Base-by-base conservation (phyloP, 2,329 filamentous ascomycete genomes). In the Xylariaceae sp. region DNA sequence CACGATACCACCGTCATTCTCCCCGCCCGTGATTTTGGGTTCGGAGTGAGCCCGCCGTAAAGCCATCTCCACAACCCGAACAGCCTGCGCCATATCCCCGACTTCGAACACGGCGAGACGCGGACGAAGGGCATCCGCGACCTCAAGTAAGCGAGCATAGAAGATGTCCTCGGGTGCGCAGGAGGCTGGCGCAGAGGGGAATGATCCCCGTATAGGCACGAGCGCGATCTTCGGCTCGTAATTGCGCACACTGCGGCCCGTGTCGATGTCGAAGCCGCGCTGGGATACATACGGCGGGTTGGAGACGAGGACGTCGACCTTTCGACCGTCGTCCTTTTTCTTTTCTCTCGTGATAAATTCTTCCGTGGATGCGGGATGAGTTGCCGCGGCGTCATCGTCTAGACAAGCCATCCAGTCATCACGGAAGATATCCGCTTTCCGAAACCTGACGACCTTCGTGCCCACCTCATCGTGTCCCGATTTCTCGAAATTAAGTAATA, bases 211-310 rank as follows among this genome's bases (percentile, higher is more conserved):
- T 4, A 46, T 1, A 0, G 80, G 80, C 7, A 97, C 88, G 11
- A 97, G 76, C 0, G 94, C 94, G 9, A 88, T 72, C 60, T 75
- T 81, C 3, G 94, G 94, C 71, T 99, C 94, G 67, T 84, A 90
- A 45, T 83, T 83, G 12, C 90, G 81, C 32, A 96, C 92, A 9
- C 88, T 92, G 30, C 84, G 80, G 1, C 79, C 76, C 1, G 87
- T 91, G 19, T 81, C 80, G 40, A 71, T 77, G 40, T 76, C 71
- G 64, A 88, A 91, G 6, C 80, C 81, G 40, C 68, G 61, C 0
- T 76, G 73, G 1, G 91, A 95, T 49, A 97, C 86, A 68, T 97
- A 97, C 0, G 94, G 94, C 12, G 94, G 94, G 65, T 99, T 99
- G 1, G 88, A 88, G 37, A 94, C 80, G 1, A 99, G 71, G 3